Evolutionary conservation across 179 eudicot species (phyloP), one percentile per base, ranked within the genome.

Genomic region (Carnegiea gigantea): DNA sequence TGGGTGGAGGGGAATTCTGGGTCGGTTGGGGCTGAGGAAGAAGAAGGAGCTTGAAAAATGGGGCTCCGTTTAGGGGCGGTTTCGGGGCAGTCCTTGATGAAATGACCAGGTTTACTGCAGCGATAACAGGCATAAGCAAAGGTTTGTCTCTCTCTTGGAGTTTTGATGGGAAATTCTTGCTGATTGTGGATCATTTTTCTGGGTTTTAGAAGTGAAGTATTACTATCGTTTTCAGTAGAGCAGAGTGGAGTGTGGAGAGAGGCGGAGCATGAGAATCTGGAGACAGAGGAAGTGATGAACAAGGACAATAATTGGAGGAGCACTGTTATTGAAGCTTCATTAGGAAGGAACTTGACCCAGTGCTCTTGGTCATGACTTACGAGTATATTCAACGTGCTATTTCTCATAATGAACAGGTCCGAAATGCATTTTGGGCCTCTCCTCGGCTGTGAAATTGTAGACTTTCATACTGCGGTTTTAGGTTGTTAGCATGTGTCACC

Each of bases 51-150:
- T 70, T 40, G 44, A 7, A 40, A 40, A 40, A 7, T 0, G 9
- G 44, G 82, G 79, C 64, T 84, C 77, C 84, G 79, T 21, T 38
- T 78, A 24, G 60, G 9, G 26, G 82, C 36, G 20, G 8, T 57
- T 70, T 78, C 76, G 0, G 84, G 80, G 78, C 84, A 85, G 28
- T 71, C 9, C 2, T 24, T 51, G 33, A 20, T 54, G 40, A 54
- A 76, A 76, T 76, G 79, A 30, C 79, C 79, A 30, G 68, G 70
- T 33, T 76, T 33, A 0, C 33, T 30, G 30, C 79, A 76, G 1
- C 18, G 15, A 21, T 30, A 54, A 21, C 79, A 76, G 73, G 18
- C 3, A 14, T 70, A 30, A 1, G 73, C 18, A 36, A 15, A 24
- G 36, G 30, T 24, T 1, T 12, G 18, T 67, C n/a, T 26, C 1